Base-by-base conservation (phyloP, 2,329 filamentous ascomycete genomes). In the Aureobasidium sp. region DNA sequence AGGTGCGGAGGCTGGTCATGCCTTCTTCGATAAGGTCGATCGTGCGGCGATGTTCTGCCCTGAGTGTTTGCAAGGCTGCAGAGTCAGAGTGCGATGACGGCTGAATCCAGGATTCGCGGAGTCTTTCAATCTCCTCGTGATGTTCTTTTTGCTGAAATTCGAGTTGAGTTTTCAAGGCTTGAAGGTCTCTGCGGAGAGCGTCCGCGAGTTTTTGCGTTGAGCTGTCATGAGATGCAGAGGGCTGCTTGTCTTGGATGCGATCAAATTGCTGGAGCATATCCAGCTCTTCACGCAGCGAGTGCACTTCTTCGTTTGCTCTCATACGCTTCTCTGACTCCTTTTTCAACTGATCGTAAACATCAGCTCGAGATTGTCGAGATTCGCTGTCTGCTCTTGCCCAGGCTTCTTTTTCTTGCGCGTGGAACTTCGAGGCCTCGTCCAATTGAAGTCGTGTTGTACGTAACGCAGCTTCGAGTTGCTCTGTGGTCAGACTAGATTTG, bases 241-340 rank as follows among this genome's bases (percentile, higher is more conserved):
- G 11, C 2, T 6, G 2, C 15, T 44, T 34, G 42, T 36, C 34
- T 45, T 48, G 31, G 6, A 52, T 41, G 12, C 47, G 53, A 11
- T 37, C n/a, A 5, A 60, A 53, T 1, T 66, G 63, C 6, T 64
- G 66, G 15, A 67, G 62, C 37, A 65, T 62, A 12, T 71, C 67
- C 4, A 69, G 62, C 37, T 70, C 68, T 41, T 71, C 63, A 14
- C 65, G 64, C 22, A 67, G 62, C 11, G 62, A 47, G n/a, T 48
- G 52, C 2, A 63, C 64, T 36, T 61, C 56, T 51, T 68, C 67
- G 34, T 67, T 67, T 12, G 68, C 66, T 29, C 31, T 56, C 17
- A 20, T 22, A 6, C 37, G 25, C 11, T 20, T 36, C 14, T 52
- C 22, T 48, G 55, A 47, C 12, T 63, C 61, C 15, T 49, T 47